These are phyloP conservation scores for Pythium guiyangense DNA, from an alignment of 352 stramenopile species.

Conservation along the genomic window DNA sequence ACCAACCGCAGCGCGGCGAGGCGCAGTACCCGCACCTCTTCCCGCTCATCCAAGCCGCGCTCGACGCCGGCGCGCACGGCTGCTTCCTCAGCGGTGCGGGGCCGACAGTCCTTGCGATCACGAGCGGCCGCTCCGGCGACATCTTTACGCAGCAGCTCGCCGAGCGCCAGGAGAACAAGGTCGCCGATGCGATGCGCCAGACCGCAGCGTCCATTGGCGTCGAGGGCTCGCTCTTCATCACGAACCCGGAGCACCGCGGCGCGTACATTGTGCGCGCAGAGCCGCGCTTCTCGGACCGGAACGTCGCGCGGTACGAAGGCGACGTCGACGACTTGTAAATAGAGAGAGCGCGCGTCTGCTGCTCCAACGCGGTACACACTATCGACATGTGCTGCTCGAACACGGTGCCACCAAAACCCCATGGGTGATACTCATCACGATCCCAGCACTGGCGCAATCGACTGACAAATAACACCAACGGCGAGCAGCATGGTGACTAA, in stretches of 20 bases:
- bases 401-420: no score
- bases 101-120: conserved; percentile 98
- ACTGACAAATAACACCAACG: no score
- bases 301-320: conserved; percentile 78
- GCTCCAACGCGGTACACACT: background rate
- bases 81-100: conserved; percentile 97
- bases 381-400: background rate
- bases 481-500: no score
- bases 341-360: background rate
- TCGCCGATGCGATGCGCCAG: conserved; percentile 96
- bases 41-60: conserved; percentile 96
- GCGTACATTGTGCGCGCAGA: conserved; percentile 94
- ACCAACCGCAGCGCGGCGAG: conserved; percentile 95
- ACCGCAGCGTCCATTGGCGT: conserved; percentile 89
- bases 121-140: conserved; percentile 94
- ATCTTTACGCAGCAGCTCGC: conserved; percentile 97
- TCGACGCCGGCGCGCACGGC: conserved; percentile 91
- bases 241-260: conserved; percentile 93
- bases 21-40: conserved; percentile 96
- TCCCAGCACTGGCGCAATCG: no score
- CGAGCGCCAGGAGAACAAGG: conserved; percentile 85
- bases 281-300: conserved; percentile 89
- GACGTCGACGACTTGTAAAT: conserved; percentile 72
- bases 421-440: no score
- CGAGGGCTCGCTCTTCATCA: conserved; percentile 96